phyloP scores from a whole-genome alignment of 805 yeast species.

The Monosporozyma siamensis region DNA sequence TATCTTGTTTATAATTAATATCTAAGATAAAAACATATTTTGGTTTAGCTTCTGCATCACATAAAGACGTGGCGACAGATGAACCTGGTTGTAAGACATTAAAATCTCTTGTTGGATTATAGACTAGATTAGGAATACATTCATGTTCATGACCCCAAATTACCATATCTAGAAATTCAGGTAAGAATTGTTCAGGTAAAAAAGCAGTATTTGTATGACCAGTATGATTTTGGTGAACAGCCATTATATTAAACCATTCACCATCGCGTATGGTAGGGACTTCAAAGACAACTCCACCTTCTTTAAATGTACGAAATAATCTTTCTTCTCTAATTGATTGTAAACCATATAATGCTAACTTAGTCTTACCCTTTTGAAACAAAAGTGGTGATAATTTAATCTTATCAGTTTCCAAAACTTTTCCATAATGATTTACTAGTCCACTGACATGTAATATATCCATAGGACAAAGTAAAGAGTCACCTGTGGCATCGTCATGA shows the following conservation, averaged over 20 bases:
- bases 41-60: slow-evolving; percentile 71
- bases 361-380: slow-evolving; percentile 73
- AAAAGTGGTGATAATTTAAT: slow-evolving; percentile 69
- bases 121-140: slow-evolving; percentile 62
- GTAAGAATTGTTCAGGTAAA: slow-evolving; percentile 77
- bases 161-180: slow-evolving; percentile 70
- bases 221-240: slow-evolving; percentile 87
- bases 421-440: slow-evolving; percentile 81
- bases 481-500: slow-evolving; percentile 95
- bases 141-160: slow-evolving; percentile 99
- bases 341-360: slow-evolving; percentile 79
- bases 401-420: slow-evolving; percentile 63
- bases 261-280: slow-evolving; percentile 51
- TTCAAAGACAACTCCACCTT: slow-evolving; percentile 68
- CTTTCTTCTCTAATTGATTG: slow-evolving; percentile 87
- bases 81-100: slow-evolving; percentile 88
- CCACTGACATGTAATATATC: slow-evolving; percentile 79
- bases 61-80: slow-evolving; percentile 81
- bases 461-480: slow-evolving; percentile 70
- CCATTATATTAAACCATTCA: slow-evolving; percentile 76
- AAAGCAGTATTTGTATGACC: slow-evolving; percentile 73
- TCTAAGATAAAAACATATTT: slow-evolving; percentile 69
- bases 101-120: slow-evolving; percentile 49
- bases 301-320: slow-evolving; percentile 69
- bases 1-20: slow-evolving; percentile 47